These are phyloP conservation scores for Maudiozyma saulgeensis DNA, from an alignment of 805 yeast species.

Conservation along the genomic window DNA sequence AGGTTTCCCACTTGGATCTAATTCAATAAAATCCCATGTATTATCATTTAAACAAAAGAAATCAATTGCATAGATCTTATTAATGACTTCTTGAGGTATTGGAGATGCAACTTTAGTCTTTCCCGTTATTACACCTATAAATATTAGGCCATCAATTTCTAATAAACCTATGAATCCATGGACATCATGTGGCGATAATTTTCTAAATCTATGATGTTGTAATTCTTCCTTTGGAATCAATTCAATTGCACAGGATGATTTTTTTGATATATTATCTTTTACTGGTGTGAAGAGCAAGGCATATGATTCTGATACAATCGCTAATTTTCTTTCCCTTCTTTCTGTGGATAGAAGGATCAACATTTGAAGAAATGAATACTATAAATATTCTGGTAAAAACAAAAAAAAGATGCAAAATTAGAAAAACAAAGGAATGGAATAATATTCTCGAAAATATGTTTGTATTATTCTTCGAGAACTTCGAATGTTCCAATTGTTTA, in stretches of 20 bases:
- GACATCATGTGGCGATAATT: slow-evolving; percentile 37
- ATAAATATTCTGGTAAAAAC: no score
- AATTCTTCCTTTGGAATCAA: slow-evolving; percentile 34
- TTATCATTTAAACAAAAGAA: slow-evolving; percentile 64
- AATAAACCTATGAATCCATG: slow-evolving; percentile 80
- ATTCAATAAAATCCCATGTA: slow-evolving; percentile 72
- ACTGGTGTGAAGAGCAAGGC: slow-evolving; percentile 13
- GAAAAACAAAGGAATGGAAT: no score
- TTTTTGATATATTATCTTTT: slow-evolving; percentile 11
- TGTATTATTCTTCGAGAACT: no score
- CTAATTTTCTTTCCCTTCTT: slow-evolving; percentile 8
- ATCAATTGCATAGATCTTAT: slow-evolving; percentile 73
- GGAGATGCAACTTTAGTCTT: slow-evolving; percentile 75
- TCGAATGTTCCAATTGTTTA: no score
- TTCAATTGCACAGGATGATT: slow-evolving; percentile 39
- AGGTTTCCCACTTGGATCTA: slow-evolving; percentile 53
- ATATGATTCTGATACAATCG: slow-evolving; percentile 9
- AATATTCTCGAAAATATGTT: no score
- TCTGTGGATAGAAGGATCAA: slow-evolving; percentile 14
- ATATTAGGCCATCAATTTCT: slow-evolving; percentile 54
- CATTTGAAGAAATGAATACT: slow-evolving; percentile 7
- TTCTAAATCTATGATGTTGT: slow-evolving; percentile 32
- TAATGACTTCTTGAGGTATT: slow-evolving; percentile 64
- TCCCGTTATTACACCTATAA: slow-evolving; percentile 71
- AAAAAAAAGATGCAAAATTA: no score